Evolutionary conservation across 1,284 basidiomycete genomes (phyloP), one percentile per base, ranked within the genome.

Genomic region (Macrocystidia cucumis): DNA sequence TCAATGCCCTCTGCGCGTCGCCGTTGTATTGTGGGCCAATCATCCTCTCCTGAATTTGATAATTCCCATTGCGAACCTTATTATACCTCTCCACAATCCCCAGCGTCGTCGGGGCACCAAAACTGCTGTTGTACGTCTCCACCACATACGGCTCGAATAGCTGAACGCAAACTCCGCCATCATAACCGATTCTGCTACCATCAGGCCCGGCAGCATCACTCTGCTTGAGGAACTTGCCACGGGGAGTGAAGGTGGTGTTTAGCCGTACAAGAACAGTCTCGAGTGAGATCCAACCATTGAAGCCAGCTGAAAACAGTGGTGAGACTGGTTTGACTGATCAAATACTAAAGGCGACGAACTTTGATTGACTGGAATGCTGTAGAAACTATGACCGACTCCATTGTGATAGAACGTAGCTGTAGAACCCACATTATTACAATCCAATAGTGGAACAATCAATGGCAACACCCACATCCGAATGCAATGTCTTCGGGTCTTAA

Each of bases 81-180:
- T 45, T 52, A 9, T 47, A 51, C 24, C 52, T 54, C 5, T 48
- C 55, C 25, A 59, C 47, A 26, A 64, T 48, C 24, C 52, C 39
- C 14, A 50, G 29, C 2, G 59, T 48, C 24, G 31, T 51, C 6
- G 60, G 57, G 4, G 46, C 31, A 5, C 54, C 54, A 5, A 50
- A 39, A 3, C 56, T 56, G 26, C 50, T 52, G 33, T 66, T 65
- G 39, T 59, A 65, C 3, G 56, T 50, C 33, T 67, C 61, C 7
- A 68, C 38, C 5, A 68, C 44, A 55, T 60, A 68, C 4, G 64
- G 63, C 34, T 68, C 64, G 28, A 62, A 63, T 2, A 60, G 37
- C 40, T 65, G 52, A 5, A 66, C 36, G 34, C 65, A 68, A 13
- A 65, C 54, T 1, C 56, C 59, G 5, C 59, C 59, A 35, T 68